Percentiles rank a stretch among this genome's conserved stretches.
phyloP scores from a whole-genome alignment of 2,329 filamentous ascomycete genomes.

The Pseudogymnoascus sp. region DNA sequence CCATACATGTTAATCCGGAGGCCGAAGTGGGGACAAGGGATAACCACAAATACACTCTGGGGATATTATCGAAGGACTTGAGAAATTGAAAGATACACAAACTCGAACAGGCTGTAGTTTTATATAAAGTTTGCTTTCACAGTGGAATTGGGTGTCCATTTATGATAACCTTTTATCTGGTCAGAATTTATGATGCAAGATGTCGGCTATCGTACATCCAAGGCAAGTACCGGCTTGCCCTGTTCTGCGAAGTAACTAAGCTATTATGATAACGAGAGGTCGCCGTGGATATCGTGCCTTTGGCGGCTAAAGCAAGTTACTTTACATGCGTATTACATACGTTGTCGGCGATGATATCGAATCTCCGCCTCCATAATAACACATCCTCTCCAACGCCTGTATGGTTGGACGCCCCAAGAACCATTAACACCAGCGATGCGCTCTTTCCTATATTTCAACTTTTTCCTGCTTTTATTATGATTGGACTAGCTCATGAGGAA shows the following conservation, averaged over 20 bases:
- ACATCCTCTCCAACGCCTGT: not conserved
- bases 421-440: not conserved
- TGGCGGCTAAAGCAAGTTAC: not conserved
- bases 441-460: not conserved
- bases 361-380: not conserved
- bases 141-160: not conserved
- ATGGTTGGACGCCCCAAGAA: not conserved
- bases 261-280: not conserved
- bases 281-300: not conserved
- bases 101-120: not conserved
- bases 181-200: not conserved
- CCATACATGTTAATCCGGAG: constrained; percentile 3
- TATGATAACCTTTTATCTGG: not conserved
- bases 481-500: constrained; percentile 33
- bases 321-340: constrained; percentile 1
- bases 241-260: not conserved
- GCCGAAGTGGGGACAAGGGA: not conserved
- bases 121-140: not conserved
- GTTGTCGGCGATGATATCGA: not conserved
- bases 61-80: not conserved
- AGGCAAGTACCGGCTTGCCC: not conserved
- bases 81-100: not conserved
- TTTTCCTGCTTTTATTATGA: not conserved
- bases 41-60: not conserved
- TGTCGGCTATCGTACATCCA: not conserved